Base-by-base conservation (phyloP, 2,329 filamentous ascomycete genomes). In the Fusarium nisikadoi region DNA sequence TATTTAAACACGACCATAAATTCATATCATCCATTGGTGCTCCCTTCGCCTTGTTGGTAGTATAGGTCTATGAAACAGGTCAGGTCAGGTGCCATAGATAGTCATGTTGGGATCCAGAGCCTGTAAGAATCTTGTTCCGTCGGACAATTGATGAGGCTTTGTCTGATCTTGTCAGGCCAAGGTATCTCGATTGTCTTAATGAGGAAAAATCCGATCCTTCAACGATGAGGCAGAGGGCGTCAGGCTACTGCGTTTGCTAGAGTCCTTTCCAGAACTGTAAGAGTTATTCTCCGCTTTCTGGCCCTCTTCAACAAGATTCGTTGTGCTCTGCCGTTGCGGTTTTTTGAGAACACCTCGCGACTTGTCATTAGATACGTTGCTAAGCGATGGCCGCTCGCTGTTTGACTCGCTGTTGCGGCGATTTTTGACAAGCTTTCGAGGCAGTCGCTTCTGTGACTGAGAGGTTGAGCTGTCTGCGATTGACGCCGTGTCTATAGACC, bases 401-500 rank as follows among this genome's bases (percentile, higher is more conserved):
- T 71, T 75, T 16, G 72, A 73, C 36, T 84, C 83, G 72, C 79
- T 83, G 65, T 74, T 82, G 31, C 77, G 79, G 31, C 83, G 81
- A 56, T 70, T 79, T 76, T 86, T 86, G 25, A 79, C 82, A 38
- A 86, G 76, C 71, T 85, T 85, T 56, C 80, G 81, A 39, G 80
- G 81, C 50, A 79, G 78, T n/a, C 81, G 78, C 66, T 81, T 84
- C 23, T 78, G 78, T 33, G 72, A 70, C 12, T 75, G 70, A 27
- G 72, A 65, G 17, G 65, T 65, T 23, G 68, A 62, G 50, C 75
- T 74, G 54, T 75, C 71, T 14, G 76, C 68, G n/a, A 68, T 36
- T 5, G 78, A 79, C 6, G 67, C 75, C 20, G 70, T 70, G 31
- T 83, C 81, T 12, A 76, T 72, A 13, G 76, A 75, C 27, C 75